These are phyloP conservation scores for Acacia concinna DNA, from an alignment of 331 rosid species.

Conservation along the genomic window DNA sequence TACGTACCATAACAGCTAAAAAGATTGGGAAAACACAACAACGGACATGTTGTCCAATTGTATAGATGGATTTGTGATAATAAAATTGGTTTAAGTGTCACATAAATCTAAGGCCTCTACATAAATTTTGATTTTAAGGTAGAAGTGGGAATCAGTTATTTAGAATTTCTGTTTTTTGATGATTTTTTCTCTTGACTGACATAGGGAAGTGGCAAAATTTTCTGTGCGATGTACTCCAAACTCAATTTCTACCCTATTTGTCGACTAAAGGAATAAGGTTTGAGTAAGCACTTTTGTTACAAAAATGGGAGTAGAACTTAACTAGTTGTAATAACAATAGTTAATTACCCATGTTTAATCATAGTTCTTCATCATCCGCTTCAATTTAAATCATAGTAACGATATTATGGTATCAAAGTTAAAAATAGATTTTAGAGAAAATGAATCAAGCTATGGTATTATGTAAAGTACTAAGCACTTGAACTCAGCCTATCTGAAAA, in stretches of 20 bases:
- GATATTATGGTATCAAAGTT: too few species aligned
- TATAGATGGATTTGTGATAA: not conserved
- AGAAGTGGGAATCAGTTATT: not conserved
- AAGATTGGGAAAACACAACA: not conserved
- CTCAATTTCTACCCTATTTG: constrained; percentile 45
- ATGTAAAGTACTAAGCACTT: too few species aligned
- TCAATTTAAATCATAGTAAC: not conserved
- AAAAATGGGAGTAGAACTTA: not conserved
- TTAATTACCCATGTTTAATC: not conserved
- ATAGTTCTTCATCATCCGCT: not conserved
- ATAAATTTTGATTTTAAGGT: not conserved
- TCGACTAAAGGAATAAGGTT: not conserved
- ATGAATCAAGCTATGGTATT: too few species aligned
- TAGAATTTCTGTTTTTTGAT: not conserved
- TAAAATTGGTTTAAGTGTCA: too few species aligned
- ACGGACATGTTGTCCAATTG: not conserved
- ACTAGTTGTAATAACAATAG: not conserved
- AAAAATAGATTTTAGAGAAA: too few species aligned
- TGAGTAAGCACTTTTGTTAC: not conserved
- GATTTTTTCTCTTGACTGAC: too few species aligned
- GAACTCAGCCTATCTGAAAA: too few species aligned
- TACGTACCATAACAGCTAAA: not conserved
- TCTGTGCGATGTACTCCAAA: constrained; percentile 52
- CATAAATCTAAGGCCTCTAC: not conserved
- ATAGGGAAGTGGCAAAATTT: constrained; percentile 45